Percentiles rank a stretch among this genome's conserved stretches.
These are phyloP conservation scores for Aspergillus indologenus DNA, from an alignment of 495 filamentous ascomycete species.

Conservation along the genomic window DNA sequence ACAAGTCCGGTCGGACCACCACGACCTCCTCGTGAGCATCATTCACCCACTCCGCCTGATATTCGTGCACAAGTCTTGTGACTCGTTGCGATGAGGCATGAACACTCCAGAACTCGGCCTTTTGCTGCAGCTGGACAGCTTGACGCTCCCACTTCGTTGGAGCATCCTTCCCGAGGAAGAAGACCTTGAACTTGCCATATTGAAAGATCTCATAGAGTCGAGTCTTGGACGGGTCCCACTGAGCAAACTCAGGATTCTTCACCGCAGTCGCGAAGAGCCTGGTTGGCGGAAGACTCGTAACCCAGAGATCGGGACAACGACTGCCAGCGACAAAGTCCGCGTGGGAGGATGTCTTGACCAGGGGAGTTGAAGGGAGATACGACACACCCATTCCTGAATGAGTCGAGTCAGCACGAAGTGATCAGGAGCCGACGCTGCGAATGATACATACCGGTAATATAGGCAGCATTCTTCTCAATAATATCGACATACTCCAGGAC, in stretches of 20 bases:
- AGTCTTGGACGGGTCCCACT: too few relatives aligned
- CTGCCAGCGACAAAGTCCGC: constrained; percentile 7
- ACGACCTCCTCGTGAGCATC: background rate
- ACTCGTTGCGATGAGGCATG: background rate
- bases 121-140: background rate
- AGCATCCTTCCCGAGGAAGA: background rate
- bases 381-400: constrained; percentile 8
- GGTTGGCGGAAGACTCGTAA: background rate
- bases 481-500: constrained; percentile 9
- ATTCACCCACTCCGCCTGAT: background rate
- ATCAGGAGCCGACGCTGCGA: background rate
- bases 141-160: background rate
- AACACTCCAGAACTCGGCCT: background rate
- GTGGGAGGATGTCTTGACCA: constrained; percentile 1
- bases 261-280: background rate
- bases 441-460: constrained; percentile 9
- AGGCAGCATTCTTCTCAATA: constrained; percentile 9
- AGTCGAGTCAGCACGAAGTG: background rate
- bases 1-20: constrained; percentile 6
- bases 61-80: background rate
- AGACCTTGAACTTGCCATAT: constrained; percentile 4
- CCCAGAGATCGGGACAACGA: constrained; percentile 7
- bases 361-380: background rate
- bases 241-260: background rate
- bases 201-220: constrained; percentile 1